These are phyloP conservation scores for Pythium insidiosum DNA, from an alignment of 352 stramenopile genomes.

Conservation along the genomic window DNA sequence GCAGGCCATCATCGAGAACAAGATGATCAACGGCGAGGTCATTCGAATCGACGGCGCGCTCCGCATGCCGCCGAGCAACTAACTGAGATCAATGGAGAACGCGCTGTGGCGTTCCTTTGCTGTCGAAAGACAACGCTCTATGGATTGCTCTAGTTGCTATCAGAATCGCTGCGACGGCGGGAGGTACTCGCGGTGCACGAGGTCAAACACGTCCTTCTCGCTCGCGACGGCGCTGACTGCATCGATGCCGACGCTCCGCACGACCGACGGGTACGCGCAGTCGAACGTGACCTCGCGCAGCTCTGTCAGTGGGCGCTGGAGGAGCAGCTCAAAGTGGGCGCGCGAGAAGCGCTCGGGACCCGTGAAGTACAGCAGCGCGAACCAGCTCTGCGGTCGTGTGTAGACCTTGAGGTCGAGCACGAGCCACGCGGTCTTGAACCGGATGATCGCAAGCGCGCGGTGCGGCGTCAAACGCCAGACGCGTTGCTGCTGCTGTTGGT, in stretches of 20 bases:
- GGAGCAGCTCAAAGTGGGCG: conserved; percentile 31
- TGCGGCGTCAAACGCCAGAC: conserved; percentile 15
- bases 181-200: conserved; percentile 38
- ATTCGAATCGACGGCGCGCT: conserved; percentile 97
- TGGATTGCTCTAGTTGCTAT: no score
- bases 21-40: conserved; percentile 97
- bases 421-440: conserved; percentile 44
- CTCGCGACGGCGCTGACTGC: conserved; percentile 26
- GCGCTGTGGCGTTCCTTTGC: no score
- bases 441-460: conserved; percentile 41
- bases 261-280: conserved; percentile 28
- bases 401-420: conserved; percentile 72
- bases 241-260: conserved; percentile 23
- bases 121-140: no score
- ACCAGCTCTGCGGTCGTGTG: conserved; percentile 41
- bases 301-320: conserved; percentile 34
- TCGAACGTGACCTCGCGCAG: conserved; percentile 48
- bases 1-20: conserved; percentile 95
- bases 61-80: conserved; percentile 93
- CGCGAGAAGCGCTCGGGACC: conserved; percentile 46
- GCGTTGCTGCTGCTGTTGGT: conserved; percentile 12
- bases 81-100: no score
- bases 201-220: conserved; percentile 56
- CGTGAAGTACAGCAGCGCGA: conserved; percentile 72
- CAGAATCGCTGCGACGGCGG: conserved; percentile 34